These are phyloP conservation scores for Clarkia xantiana DNA, from an alignment of 345 rosid genomes.

Conservation along the genomic window DNA sequence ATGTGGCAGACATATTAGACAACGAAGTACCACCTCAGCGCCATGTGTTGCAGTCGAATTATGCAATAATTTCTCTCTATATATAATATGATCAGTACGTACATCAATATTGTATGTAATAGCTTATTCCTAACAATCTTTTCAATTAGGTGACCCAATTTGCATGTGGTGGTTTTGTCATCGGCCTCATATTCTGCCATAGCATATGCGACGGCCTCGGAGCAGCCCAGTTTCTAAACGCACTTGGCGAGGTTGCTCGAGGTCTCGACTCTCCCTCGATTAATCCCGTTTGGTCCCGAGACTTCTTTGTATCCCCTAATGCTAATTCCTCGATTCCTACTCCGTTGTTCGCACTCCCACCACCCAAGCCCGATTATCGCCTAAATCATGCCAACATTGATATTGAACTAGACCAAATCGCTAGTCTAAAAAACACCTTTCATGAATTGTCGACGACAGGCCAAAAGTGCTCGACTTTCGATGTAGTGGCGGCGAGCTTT, in stretches of 20 bases:
- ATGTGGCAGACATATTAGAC: no score
- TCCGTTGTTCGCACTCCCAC: conserved; percentile 12
- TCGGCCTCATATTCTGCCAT: conserved; percentile 49
- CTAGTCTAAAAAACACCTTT: conserved; percentile 23
- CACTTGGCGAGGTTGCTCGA: conserved; percentile 43
- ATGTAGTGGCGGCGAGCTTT: conserved; percentile 32
- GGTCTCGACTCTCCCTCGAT: conserved; percentile 18
- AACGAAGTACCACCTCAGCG: no score
- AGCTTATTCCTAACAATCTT: no score
- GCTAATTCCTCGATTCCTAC: not conserved
- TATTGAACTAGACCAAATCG: conserved; percentile 34
- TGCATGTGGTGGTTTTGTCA: conserved; percentile 51
- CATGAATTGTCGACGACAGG: conserved; percentile 20
- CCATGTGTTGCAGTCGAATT: no score
- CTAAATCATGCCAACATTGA: conserved; percentile 37
- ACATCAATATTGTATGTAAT: no score
- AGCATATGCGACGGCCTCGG: conserved; percentile 54
- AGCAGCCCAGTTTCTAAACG: conserved; percentile 59
- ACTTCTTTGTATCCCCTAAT: conserved; percentile 21
- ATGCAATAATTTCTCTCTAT: no score
- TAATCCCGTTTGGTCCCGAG: conserved; percentile 39
- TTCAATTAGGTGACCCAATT: conserved; percentile 46
- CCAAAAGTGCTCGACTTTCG: conserved; percentile 38
- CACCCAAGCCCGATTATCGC: conserved; percentile 25
- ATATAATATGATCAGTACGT: no score